Conservation (phyloP, 1,284 basidiomycete species). For the Leccinum glutinopallens region DNA sequence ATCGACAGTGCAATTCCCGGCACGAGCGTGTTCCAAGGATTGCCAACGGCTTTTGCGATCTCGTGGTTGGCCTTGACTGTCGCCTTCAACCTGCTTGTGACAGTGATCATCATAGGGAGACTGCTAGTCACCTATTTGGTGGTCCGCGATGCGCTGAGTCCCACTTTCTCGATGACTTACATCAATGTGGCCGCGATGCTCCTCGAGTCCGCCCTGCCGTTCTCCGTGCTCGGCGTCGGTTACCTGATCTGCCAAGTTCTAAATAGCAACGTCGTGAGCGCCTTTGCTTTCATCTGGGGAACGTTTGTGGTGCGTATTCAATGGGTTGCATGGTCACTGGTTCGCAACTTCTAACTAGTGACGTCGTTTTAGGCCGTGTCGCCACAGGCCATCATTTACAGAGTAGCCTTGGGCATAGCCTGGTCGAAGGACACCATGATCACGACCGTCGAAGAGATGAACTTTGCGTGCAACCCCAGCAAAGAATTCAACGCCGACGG, state of each 20-base stretch:
- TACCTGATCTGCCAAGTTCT: slow-evolving; percentile 4
- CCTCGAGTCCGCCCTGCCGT: slow-evolving; percentile 10
- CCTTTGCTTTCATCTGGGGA: slow-evolving; percentile 8
- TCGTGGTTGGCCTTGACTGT: slow-evolving; percentile 10
- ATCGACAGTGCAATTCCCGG: slow-evolving; percentile 9
- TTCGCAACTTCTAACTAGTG: not conserved
- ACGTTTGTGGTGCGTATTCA: slow-evolving; percentile 1
- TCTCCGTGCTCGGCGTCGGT: slow-evolving; percentile 6
- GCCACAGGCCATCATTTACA: slow-evolving; percentile 14
- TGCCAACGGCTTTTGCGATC: slow-evolving; percentile 3
- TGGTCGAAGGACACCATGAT: slow-evolving; percentile 7
- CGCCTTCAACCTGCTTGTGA: slow-evolving; percentile 12
- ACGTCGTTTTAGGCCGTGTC: slow-evolving; percentile 4
- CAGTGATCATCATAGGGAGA: slow-evolving; percentile 5
- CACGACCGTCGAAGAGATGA: not conserved
- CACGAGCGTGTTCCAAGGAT: slow-evolving; percentile 7
- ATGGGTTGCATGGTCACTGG: no score
- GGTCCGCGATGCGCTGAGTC: slow-evolving; percentile 1
- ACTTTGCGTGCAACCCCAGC: slow-evolving; percentile 1
- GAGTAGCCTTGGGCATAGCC: slow-evolving; percentile 5
- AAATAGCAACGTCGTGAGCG: slow-evolving; percentile 3
- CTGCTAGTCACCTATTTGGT: slow-evolving; percentile 4
- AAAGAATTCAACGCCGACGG: not conserved
- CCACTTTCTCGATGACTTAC: slow-evolving; percentile 1
- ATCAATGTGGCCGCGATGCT: slow-evolving; percentile 10